Conservation (phyloP, 164 flowering plant species). For the Protea cynaroides region DNA sequence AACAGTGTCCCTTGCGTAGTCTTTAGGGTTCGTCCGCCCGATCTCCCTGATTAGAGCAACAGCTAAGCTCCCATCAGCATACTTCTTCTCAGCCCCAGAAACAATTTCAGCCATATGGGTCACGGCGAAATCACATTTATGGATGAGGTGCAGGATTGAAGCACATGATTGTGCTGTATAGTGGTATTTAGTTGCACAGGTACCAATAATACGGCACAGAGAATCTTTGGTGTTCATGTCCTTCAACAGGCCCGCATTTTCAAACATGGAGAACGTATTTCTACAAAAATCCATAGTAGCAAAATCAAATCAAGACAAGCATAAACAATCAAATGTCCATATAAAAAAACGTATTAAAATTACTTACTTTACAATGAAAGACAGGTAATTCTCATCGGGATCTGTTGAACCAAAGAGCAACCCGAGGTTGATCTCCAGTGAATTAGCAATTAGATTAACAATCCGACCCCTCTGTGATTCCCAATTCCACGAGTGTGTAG, state of each 20-base stretch:
- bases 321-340: not conserved
- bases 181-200: slow-evolving; percentile 82
- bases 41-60: slow-evolving; percentile 69
- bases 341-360: not conserved
- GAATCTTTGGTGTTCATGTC: slow-evolving; percentile 77
- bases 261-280: slow-evolving; percentile 60
- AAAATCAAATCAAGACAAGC: not conserved
- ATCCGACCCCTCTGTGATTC: slow-evolving; percentile 74
- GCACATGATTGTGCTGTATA: slow-evolving; percentile 77
- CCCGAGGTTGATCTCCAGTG: slow-evolving; percentile 76
- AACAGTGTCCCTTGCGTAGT: slow-evolving; percentile 71
- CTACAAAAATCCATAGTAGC: slow-evolving; percentile 34
- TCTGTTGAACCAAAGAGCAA: slow-evolving; percentile 86
- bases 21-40: slow-evolving; percentile 82
- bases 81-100: slow-evolving; percentile 74
- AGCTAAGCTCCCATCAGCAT: slow-evolving; percentile 79
- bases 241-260: slow-evolving; percentile 63
- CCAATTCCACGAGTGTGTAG: slow-evolving; percentile 75
- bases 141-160: slow-evolving; percentile 77
- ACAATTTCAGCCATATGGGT: slow-evolving; percentile 74
- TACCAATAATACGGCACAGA: slow-evolving; percentile 77
- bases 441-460: slow-evolving; percentile 68
- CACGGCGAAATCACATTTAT: slow-evolving; percentile 73
- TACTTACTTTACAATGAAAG: slow-evolving; percentile 76
- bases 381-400: slow-evolving; percentile 77